Evolutionary conservation across 495 filamentous ascomycete genomes (phyloP).

Genomic region (Penicillium odoratum): DNA sequence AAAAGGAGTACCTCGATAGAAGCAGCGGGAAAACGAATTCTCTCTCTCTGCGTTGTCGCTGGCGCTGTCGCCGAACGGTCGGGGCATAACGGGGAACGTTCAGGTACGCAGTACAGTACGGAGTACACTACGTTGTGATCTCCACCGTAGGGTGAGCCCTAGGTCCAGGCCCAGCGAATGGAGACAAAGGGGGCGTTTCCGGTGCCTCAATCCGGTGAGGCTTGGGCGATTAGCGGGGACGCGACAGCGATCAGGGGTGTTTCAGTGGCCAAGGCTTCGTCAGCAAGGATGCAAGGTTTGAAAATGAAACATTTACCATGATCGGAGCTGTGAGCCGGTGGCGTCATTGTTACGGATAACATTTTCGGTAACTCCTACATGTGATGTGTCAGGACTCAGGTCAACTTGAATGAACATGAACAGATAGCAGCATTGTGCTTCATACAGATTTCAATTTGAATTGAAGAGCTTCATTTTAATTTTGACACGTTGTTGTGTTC

Average conservation of each 20-base stretch:
- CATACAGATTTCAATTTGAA: too few species aligned
- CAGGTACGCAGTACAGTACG: neutral
- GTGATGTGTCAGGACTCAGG: too few species aligned
- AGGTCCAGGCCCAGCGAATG: neutral
- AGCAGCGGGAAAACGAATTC: neutral
- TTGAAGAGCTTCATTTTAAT: too few species aligned
- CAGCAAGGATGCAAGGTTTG: neutral
- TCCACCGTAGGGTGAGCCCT: neutral
- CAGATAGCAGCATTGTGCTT: too few species aligned
- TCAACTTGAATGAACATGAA: too few species aligned
- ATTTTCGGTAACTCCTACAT: too few species aligned
- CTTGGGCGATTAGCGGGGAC: neutral
- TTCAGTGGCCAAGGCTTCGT: neutral
- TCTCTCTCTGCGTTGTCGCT: neutral
- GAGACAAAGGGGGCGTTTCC: neutral
- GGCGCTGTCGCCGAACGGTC: neutral
- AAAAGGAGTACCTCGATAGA: neutral
- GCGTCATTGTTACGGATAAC: neutral
- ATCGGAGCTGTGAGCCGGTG: neutral
- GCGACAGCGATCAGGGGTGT: neutral
- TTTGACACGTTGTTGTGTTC: too few species aligned
- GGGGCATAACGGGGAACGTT: neutral
- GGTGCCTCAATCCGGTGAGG: neutral
- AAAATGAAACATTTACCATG: neutral
- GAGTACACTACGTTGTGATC: neutral